Base-by-base conservation (phyloP, 2,329 filamentous ascomycete species). In the Amylocarpus encephaloides region DNA sequence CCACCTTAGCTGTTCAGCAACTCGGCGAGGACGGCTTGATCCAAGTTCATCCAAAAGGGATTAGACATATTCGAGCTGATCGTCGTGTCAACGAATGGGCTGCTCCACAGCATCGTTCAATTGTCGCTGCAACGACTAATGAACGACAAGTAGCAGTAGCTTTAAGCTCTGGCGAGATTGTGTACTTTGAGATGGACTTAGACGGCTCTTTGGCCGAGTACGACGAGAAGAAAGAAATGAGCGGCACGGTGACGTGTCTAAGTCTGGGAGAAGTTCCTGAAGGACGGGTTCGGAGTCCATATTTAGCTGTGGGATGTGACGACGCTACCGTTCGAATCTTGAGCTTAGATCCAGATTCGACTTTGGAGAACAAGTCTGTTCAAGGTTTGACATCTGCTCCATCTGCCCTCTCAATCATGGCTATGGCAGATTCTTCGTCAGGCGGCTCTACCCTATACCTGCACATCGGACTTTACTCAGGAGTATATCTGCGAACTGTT, bases 141-240 rank as follows among this genome's bases (percentile, higher is more conserved):
- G 84, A 92, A 61, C 82, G 88, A 38, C 93, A 99, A 69, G 88
- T 98, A 22, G 90, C 90, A 3, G 85, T 97, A 44, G 93, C 93
- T 1, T 75, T 99, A 22, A 97, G 91, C 65, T 96, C 91, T 7
- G 92, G 92, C 34, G 93, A 98, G 67, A 92, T 98, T 56, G 88
- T 95, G 38, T 98, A 97, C 66, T 98, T 98, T 60, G 94, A 98
- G 67, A 92, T 96, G 82, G 93, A 96, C 63, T 79, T 82, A 0
- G 92, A 97, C 68, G 91, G 91, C 29, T 87, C 87, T 3, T 75
- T 97, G 30, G 89, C 89, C 32, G 92, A 97, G 70, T 95, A 96
- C 59, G 87, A 97, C 58, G 91, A 97, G 64, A 90, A 92, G 67
- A 89, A 90, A 62, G 86, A 94, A 62, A 93, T 98, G 86, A 90